These are phyloP conservation scores for Phytophthora europaea DNA, from an alignment of 352 stramenopile species.

Conservation along the genomic window DNA sequence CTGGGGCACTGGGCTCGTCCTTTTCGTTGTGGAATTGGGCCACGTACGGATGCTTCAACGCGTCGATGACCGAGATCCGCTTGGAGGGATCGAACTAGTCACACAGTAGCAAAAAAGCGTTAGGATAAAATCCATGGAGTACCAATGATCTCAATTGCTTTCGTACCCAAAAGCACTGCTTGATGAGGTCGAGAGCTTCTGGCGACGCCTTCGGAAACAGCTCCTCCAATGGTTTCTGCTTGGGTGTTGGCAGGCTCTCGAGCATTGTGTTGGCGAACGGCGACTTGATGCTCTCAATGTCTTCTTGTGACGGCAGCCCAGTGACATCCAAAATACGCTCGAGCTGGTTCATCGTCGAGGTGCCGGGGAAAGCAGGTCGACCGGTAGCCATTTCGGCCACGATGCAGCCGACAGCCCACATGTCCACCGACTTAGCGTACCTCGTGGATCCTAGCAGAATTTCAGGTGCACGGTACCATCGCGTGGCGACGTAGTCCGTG, in stretches of 20 bases:
- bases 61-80: constrained; percentile 86
- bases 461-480: constrained; percentile 97
- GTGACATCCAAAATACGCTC: constrained; percentile 97
- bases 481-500: constrained; percentile 97
- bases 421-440: constrained; percentile 95
- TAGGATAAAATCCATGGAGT: not conserved
- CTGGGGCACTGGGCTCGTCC: constrained; percentile 87
- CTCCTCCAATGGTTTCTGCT: constrained; percentile 83
- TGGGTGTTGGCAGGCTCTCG: constrained; percentile 86
- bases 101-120: constrained; percentile 4
- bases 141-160: not conserved
- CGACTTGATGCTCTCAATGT: constrained; percentile 94
- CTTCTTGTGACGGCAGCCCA: constrained; percentile 86
- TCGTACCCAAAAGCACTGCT: constrained; percentile 86
- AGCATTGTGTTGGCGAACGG: constrained; percentile 95
- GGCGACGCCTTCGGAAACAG: constrained; percentile 89
- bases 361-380: constrained; percentile 94
- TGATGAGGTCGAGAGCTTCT: constrained; percentile 92
- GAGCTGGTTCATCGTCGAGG: constrained; percentile 97
- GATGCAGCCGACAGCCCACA: constrained; percentile 96
- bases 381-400: constrained; percentile 95
- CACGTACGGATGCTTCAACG: constrained; percentile 95
- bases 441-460: constrained; percentile 94
- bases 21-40: constrained; percentile 97
- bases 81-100: constrained; percentile 93